Evolutionary conservation across 1,284 basidiomycete species (phyloP), one percentile per base, ranked within the genome.

Genomic region (Melampsora larici-populina): DNA sequence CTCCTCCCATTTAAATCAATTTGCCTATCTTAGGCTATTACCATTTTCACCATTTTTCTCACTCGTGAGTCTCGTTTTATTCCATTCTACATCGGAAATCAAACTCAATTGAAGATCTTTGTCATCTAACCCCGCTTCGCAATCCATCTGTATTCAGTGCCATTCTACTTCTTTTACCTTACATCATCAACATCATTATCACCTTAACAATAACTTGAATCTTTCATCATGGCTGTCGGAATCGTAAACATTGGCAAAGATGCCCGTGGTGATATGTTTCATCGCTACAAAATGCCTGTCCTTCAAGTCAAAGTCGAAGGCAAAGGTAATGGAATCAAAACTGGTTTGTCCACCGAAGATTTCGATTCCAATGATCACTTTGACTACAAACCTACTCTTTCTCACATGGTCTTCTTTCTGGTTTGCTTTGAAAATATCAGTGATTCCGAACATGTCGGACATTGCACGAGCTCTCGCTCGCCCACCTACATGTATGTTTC

Each of bases 291-390:
- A 82, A 99, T 99, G 97, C 97, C 97, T 70, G 86, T 95, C 79
- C 89, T 99, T 79, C 88, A 89, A 81, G 97, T 92, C 81, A 99
- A 99, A 87, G 95, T 99, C 72, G 97, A 99, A 86, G 97, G 97
- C 82, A 94, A 94, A 85, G 97, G 97, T 78, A 99, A 99, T 84
- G 97, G 97, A 81, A 99, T 99, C 87, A 99, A 99, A 87, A 99
- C 97, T 58, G 74, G 74, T 77, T 1, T 5, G 74, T 49, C 5
- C 2, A 17, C 46, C 18, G 5, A 18, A 55, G 51, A 24, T 26
- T 55, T 17, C 18, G 8, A 3, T 36, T 36, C 5, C 36, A 36
- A 36, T 36, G 9, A 36, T 36, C 3, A 36, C 36, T 36, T 36
- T 36, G 9, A 3, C 36, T 9, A 3, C 9, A 36, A 36, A 36